A percentile compares a stretch with the other conserved stretches of the same genome.
phyloP scores from a whole-genome alignment of 1,139 yeast species.

The Taphrina pruni region DNA sequence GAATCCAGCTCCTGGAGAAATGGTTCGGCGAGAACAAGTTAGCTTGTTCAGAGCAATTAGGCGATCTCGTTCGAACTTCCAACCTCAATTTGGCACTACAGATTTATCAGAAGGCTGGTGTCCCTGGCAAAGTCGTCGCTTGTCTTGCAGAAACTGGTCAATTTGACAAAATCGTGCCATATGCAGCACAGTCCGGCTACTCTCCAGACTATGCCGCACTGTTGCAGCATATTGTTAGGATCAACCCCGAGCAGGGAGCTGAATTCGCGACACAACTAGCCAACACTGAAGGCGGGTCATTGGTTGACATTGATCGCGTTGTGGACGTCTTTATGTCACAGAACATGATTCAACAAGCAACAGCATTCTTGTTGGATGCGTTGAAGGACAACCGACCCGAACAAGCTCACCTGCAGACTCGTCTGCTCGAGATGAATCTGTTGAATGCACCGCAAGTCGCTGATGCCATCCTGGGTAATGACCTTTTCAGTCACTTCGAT shows the following conservation, averaged over 20 bases:
- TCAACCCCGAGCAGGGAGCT: slow-evolving; percentile 96
- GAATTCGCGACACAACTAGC: slow-evolving; percentile 92
- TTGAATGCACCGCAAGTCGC: slow-evolving; percentile 99
- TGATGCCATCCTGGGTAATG: slow-evolving; percentile 95
- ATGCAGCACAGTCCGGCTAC: slow-evolving; percentile 86
- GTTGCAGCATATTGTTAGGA: slow-evolving; percentile 87
- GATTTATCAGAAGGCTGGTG: slow-evolving; percentile 83
- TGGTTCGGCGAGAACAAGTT: slow-evolving; percentile 96
- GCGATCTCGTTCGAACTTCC: slow-evolving; percentile 90
- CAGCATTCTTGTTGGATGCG: slow-evolving; percentile 96
- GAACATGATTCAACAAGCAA: slow-evolving; percentile 95
- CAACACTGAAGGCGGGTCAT: slow-evolving; percentile 64
- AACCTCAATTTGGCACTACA: slow-evolving; percentile 88
- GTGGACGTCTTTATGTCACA: slow-evolving; percentile 95
- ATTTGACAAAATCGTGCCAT: slow-evolving; percentile 93
- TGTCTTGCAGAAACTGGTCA: slow-evolving; percentile 95
- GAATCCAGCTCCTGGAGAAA: slow-evolving; percentile 90
- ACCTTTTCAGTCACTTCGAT: slow-evolving; percentile 94
- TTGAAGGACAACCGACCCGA: slow-evolving; percentile 92
- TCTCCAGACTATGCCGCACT: slow-evolving; percentile 89
- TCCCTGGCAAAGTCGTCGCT: slow-evolving; percentile 87
- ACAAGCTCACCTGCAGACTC: slow-evolving; percentile 94
- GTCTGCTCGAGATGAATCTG: slow-evolving; percentile 88
- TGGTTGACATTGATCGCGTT: slow-evolving; percentile 79
- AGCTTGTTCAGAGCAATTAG: slow-evolving; percentile 92